A percentile compares a stretch with the other conserved stretches of the same genome.
phyloP scores from a whole-genome alignment of 2,329 filamentous ascomycete genomes.

The Diaporthe batatas region DNA sequence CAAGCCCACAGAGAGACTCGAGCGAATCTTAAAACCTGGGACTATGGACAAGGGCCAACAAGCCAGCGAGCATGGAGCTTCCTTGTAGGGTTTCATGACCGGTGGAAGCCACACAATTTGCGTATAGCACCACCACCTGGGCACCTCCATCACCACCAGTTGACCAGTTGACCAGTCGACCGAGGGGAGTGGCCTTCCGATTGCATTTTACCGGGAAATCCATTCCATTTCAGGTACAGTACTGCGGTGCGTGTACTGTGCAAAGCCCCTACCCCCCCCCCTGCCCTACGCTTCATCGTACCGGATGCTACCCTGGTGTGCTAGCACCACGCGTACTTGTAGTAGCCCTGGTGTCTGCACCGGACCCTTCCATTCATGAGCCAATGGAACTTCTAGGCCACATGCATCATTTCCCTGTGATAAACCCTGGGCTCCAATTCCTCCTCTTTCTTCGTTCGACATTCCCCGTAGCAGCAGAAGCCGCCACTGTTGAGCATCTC shows the following conservation, averaged over 20 bases:
- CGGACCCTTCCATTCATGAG: neutral
- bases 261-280: too few species aligned
- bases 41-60: neutral
- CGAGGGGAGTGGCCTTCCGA: conserved; percentile 3
- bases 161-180: too few species aligned
- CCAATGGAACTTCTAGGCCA: conserved; percentile 13
- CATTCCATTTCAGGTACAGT: conserved; percentile 27
- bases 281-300: conserved; percentile 14
- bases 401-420: conserved; percentile 10
- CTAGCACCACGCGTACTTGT: conserved; percentile 9
- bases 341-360: neutral
- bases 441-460: neutral
- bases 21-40: conserved; percentile 11
- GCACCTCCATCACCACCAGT: neutral
- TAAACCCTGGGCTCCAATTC: neutral
- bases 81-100: conserved; percentile 18
- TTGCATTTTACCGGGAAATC: conserved; percentile 25
- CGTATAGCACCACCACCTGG: conserved; percentile 10
- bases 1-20: conserved; percentile 3
- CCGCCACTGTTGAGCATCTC: neutral
- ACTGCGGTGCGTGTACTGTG: conserved; percentile 8
- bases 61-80: neutral
- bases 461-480: neutral
- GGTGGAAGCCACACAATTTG: conserved; percentile 28
- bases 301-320: conserved; percentile 25